Evolutionary conservation across 805 yeast genomes (phyloP).

Genomic region (Teunomyces tritomae): DNA sequence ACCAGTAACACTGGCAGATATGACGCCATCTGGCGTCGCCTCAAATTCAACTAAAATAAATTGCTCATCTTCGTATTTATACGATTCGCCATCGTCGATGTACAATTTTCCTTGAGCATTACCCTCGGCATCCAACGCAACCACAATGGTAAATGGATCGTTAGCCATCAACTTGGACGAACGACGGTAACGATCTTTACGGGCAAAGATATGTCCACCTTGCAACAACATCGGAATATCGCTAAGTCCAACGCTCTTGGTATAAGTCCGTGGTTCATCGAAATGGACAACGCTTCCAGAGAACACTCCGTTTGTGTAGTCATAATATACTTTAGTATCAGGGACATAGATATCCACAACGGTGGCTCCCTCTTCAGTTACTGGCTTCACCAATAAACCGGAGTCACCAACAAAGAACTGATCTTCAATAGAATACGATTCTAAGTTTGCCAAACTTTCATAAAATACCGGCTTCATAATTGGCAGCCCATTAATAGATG

Average conservation of each 20-base stretch:
- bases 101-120: constrained; percentile 61
- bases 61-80: constrained; percentile 51
- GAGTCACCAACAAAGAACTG: constrained; percentile 74
- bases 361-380: constrained; percentile 52
- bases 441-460: constrained; percentile 46
- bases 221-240: constrained; percentile 69
- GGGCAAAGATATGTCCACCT: constrained; percentile 75
- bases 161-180: constrained; percentile 68
- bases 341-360: constrained; percentile 51
- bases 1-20: constrained; percentile 6
- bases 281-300: constrained; percentile 21
- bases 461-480: constrained; percentile 68
- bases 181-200: constrained; percentile 74
- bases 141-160: constrained; percentile 78
- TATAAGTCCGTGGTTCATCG: constrained; percentile 28
- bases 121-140: constrained; percentile 53
- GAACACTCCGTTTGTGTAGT: constrained; percentile 40
- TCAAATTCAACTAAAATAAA: constrained; percentile 43
- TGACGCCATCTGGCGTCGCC: constrained; percentile 32
- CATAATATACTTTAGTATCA: constrained; percentile 54
- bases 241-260: constrained; percentile 47
- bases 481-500: constrained; percentile 63
- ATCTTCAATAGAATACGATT: constrained; percentile 66
- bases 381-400: constrained; percentile 78
- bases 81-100: constrained; percentile 83